Base-by-base conservation (phyloP, 768 basidiomycete genomes). In the Tulasnella sp. region DNA sequence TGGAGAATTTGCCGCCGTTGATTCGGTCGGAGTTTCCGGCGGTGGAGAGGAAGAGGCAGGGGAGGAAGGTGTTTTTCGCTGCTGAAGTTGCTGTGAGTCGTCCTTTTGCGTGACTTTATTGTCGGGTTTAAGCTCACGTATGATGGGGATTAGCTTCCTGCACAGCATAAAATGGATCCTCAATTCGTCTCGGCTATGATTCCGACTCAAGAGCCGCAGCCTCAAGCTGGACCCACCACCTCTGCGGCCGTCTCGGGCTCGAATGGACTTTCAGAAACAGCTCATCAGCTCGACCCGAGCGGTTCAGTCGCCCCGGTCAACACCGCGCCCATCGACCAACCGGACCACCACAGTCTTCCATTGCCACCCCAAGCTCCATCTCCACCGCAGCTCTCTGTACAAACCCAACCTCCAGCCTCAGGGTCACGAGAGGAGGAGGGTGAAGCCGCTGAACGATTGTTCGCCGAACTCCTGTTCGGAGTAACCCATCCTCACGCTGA, bases 11-110 rank as follows among this genome's bases (percentile, higher is more conserved):
- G 34, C 73, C 73, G 29, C 49, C 52, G 34, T 34, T 74, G 15
- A 15, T 74, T 4, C 14, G 73, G 52, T 36, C 73, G 19, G 73
- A 74, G 73, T 74, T 74, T 49, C 73, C 73, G 5, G 73, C 73
- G 58, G 58, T 64, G 58, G 58, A 64, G 58, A 64, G 14, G 58
- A 64, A 17, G 58, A 64, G 11, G 58, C 9, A 34, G 5, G 58
- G 58, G 58, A 64, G 15, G 58, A 64, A 64, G 58, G 8, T 25
- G 58, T 64, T 64, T 14, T 64, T 64, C 12, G 58, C 58, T 2
- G 58, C 58, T 64, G 58, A 64, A 11, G 5, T 64, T 2, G 58
- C 58, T 25, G 58, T 64, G 58, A 64, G 58, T 64, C 25, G 5
- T 8, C 15, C 15, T 31, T 7, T 25, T 31, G 25, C 14, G 25